These are phyloP conservation scores for Aureobasidium sp. DNA, from an alignment of 2,329 filamentous ascomycete genomes.

Conservation along the genomic window DNA sequence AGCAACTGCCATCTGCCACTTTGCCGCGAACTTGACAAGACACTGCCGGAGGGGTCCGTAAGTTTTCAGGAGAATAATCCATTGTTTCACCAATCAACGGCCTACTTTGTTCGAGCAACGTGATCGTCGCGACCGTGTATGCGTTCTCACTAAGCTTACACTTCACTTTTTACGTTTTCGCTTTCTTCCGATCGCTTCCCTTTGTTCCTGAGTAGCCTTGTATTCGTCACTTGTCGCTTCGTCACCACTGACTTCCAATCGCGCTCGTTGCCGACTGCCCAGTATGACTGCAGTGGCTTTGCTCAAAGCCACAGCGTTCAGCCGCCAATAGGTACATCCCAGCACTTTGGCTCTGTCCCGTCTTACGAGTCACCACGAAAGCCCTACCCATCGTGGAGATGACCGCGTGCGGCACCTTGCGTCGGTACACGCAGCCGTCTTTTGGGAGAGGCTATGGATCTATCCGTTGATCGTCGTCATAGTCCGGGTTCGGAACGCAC, in stretches of 20 bases:
- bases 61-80: conserved; percentile 8
- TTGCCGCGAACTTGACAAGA: not conserved
- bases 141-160: conserved; percentile 2
- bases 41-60: not conserved
- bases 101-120: not conserved
- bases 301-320: not conserved
- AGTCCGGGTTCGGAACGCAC: not conserved
- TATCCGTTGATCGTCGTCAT: conserved; percentile 11
- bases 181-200: not conserved
- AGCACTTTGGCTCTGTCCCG: conserved; percentile 6
- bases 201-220: not conserved
- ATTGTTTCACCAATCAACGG: conserved; percentile 11
- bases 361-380: conserved; percentile 2
- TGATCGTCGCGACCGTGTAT: not conserved
- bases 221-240: not conserved
- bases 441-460: conserved; percentile 10
- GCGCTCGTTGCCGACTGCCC: no score
- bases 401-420: conserved; percentile 10
- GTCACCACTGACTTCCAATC: not conserved
- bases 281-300: conserved; percentile 2
- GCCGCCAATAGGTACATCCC: not conserved
- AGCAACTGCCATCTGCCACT: not conserved
- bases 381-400: conserved; percentile 7
- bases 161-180: not conserved
- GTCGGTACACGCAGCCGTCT: conserved; percentile 4